These are phyloP conservation scores for Gossypium thurberi DNA, from an alignment of 345 rosid genomes.

Conservation along the genomic window DNA sequence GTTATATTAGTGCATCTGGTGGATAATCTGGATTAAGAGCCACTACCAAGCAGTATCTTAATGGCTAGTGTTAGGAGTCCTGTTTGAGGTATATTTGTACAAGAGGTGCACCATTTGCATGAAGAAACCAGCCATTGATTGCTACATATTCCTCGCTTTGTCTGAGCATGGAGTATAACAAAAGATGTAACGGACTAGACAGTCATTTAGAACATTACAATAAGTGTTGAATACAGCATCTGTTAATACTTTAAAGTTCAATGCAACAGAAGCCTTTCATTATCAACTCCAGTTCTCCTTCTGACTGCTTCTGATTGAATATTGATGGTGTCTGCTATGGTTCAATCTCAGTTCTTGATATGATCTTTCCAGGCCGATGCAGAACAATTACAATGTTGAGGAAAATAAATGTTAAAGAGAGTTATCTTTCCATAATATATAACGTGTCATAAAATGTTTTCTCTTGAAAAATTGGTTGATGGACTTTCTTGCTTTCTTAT, in stretches of 20 bases:
- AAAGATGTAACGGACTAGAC: neutral
- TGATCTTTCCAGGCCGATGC: neutral
- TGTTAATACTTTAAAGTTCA: neutral
- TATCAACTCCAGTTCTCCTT: neutral
- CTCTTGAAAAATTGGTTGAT: neutral
- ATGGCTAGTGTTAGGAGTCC: neutral
- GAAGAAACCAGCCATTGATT: neutral
- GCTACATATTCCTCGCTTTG: neutral
- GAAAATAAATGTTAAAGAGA: neutral
- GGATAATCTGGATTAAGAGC: constrained; percentile 1
- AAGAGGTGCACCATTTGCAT: neutral
- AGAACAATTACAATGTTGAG: neutral
- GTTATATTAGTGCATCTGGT: neutral
- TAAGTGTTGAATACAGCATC: neutral
- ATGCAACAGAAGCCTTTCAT: neutral
- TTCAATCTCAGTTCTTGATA: neutral
- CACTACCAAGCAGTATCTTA: neutral
- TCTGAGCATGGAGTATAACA: neutral
- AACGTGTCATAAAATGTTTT: neutral
- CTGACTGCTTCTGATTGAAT: neutral
- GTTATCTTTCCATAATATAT: neutral
- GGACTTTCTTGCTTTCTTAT: neutral
- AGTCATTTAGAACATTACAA: neutral
- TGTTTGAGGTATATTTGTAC: neutral
- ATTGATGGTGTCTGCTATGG: neutral